A percentile compares a stretch with the other conserved stretches of the same genome.
phyloP scores from a whole-genome alignment of 108 stramenopile species.

The Poteriospumella lacustris region DNA sequence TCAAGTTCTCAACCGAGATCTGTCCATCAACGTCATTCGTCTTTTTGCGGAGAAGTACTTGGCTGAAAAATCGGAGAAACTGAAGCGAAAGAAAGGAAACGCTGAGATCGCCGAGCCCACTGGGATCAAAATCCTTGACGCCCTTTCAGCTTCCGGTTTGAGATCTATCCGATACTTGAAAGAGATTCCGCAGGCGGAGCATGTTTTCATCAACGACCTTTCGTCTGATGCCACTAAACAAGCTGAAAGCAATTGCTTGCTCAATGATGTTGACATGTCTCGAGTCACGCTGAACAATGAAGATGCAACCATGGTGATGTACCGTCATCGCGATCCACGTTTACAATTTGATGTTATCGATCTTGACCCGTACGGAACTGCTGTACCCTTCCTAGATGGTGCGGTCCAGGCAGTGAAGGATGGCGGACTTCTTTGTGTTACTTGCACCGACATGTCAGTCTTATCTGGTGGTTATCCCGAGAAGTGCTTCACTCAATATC shows the following conservation, averaged over 20 bases:
- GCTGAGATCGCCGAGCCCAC: slow-evolving; percentile 30
- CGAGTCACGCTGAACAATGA: slow-evolving; percentile 23
- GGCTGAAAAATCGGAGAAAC: neutral
- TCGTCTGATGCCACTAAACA: slow-evolving; percentile 69
- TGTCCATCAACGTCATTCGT: slow-evolving; percentile 76
- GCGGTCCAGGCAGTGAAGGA: slow-evolving; percentile 79
- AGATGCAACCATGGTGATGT: slow-evolving; percentile 56
- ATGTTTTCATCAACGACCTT: slow-evolving; percentile 84
- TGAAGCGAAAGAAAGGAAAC: slow-evolving; percentile 8
- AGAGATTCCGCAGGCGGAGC: slow-evolving; percentile 48
- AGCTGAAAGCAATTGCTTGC: slow-evolving; percentile 62
- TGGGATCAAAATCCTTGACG: slow-evolving; percentile 85
- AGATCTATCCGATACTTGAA: slow-evolving; percentile 69
- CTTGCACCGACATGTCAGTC: slow-evolving; percentile 93
- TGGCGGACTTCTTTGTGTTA: slow-evolving; percentile 87
- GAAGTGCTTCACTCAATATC: slow-evolving; percentile 73
- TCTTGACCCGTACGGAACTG: slow-evolving; percentile 95
- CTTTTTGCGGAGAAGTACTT: slow-evolving; percentile 33
- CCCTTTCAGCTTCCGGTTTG: slow-evolving; percentile 89
- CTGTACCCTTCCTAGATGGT: slow-evolving; percentile 88
- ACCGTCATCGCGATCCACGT: neutral
- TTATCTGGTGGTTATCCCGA: slow-evolving; percentile 63
- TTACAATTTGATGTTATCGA: slow-evolving; percentile 65
- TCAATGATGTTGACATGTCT: slow-evolving; percentile 64
- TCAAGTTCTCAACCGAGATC: slow-evolving; percentile 94